Conservation (phyloP, 495 filamentous ascomycete species). For the Lineolata rhizophorae region DNA sequence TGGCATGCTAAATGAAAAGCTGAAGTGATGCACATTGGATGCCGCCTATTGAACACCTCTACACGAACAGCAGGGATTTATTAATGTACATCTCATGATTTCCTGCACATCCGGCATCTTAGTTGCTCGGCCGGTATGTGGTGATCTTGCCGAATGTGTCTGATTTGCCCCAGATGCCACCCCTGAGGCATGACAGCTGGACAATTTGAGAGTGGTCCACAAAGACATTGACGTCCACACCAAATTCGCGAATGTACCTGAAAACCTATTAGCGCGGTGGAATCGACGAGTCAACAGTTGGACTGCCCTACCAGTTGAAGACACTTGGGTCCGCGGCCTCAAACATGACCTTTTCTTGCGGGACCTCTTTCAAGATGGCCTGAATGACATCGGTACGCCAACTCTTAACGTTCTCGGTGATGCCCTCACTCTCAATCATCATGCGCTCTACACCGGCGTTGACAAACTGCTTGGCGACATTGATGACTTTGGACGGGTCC, state of each 20-base stretch:
- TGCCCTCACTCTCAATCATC: conserved; percentile 41
- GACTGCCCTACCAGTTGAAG: no score
- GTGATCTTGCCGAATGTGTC: conserved; percentile 37
- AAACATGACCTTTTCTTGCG: conserved; percentile 35
- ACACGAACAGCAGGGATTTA: no score
- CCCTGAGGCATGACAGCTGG: conserved; percentile 29
- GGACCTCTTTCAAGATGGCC: conserved; percentile 30
- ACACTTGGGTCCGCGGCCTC: conserved; percentile 35
- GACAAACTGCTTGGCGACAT: conserved; percentile 28
- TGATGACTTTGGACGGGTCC: conserved; percentile 28
- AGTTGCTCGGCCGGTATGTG: no score
- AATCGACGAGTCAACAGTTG: no score
- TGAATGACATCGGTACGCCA: conserved; percentile 37
- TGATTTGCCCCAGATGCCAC: conserved; percentile 34
- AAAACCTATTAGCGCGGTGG: no score
- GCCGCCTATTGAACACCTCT: no score
- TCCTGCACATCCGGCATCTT: no score
- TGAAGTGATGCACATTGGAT: no score
- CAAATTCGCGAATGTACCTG: conserved; percentile 38
- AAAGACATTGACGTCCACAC: conserved; percentile 36
- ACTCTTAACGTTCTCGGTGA: conserved; percentile 33
- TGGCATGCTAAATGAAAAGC: no score
- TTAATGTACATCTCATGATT: no score
- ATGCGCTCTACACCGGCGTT: conserved; percentile 32
- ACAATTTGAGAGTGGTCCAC: conserved; percentile 40